Base-by-base conservation (phyloP, 768 basidiomycete genomes). In the Termitomyces sp. region DNA sequence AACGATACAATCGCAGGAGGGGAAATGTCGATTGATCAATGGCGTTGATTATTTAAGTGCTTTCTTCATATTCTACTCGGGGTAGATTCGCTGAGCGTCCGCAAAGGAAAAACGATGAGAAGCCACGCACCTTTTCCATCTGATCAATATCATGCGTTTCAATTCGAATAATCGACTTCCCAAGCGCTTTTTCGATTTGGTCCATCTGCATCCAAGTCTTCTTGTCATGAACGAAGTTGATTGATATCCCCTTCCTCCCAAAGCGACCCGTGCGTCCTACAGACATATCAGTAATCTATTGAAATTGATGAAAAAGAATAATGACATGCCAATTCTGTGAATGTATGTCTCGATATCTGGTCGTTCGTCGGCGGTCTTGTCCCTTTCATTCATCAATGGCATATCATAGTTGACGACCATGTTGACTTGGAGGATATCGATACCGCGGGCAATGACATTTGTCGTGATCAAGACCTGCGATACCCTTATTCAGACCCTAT, bases 371-470 rank as follows among this genome's bases (percentile, higher is more conserved):
- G 69, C 72, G 7, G 69, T 65, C 63, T 76, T 72, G 55, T 78
- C 75, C 15, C 89, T 85, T 66, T 91, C 89, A 64, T 85, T 88
- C 82, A 91, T 85, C 48, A 94, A 76, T 0, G 95, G 95, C 30
- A 97, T 81, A 69, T 98, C 95, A 69, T 98, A 99, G 75, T 98
- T 98, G 72, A 99, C 94, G n/a, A 98, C 96, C 95, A 99, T 95
- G 79, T 98, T 99, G 66, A 99, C 97, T 77, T 98, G 96, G 57
- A 94, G 80, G 68, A 99, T 97, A 67, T 99, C 97, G 76, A 99
- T 98, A 45, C 97, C 97, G 18, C 97, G 87, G 1, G 97, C 95
- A 63, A 98, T 91, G 68, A 99, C 97, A 73, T 99, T 99, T 41
- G 97, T 99, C 54, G 97, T 98, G 70, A 99, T 99, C 64, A 99